Evolutionary conservation across 2,329 filamentous ascomycete genomes (phyloP).

Genomic region (Diplodia corticola): DNA sequence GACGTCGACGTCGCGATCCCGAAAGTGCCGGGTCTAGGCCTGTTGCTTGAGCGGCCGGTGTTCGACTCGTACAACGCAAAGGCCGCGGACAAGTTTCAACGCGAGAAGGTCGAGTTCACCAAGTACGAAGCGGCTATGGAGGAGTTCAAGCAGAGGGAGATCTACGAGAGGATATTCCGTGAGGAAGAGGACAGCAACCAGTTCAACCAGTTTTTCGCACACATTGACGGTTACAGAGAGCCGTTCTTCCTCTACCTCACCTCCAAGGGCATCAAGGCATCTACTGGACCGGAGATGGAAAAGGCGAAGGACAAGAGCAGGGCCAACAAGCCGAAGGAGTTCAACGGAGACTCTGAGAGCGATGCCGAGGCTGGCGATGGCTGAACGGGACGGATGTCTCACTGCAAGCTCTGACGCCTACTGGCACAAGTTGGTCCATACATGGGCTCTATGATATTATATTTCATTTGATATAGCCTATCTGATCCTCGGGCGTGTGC

Average conservation of each 20-base stretch:
- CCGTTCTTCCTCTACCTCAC: slow-evolving; percentile 52
- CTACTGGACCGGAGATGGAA: slow-evolving; percentile 28
- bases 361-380: slow-evolving; percentile 20
- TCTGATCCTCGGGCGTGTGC: not conserved
- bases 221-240: slow-evolving; percentile 53
- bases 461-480: not conserved
- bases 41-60: slow-evolving; percentile 86
- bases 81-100: slow-evolving; percentile 62
- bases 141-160: slow-evolving; percentile 87
- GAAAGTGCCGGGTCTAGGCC: slow-evolving; percentile 85
- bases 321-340: slow-evolving; percentile 4
- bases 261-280: slow-evolving; percentile 50
- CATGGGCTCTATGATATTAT: not conserved
- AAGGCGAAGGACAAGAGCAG: slow-evolving; percentile 7
- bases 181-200: slow-evolving; percentile 85
- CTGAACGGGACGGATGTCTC: not conserved
- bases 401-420: not conserved
- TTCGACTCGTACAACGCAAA: slow-evolving; percentile 86
- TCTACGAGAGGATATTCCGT: slow-evolving; percentile 87
- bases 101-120: slow-evolving; percentile 73
- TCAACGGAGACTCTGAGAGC: slow-evolving; percentile 10
- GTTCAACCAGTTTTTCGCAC: slow-evolving; percentile 56
- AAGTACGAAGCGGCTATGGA: slow-evolving; percentile 76
- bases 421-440: not conserved
- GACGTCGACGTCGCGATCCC: slow-evolving; percentile 77